phyloP scores from a whole-genome alignment of 169 alveolate genomes.

The Eimeria necatrix region DNA sequence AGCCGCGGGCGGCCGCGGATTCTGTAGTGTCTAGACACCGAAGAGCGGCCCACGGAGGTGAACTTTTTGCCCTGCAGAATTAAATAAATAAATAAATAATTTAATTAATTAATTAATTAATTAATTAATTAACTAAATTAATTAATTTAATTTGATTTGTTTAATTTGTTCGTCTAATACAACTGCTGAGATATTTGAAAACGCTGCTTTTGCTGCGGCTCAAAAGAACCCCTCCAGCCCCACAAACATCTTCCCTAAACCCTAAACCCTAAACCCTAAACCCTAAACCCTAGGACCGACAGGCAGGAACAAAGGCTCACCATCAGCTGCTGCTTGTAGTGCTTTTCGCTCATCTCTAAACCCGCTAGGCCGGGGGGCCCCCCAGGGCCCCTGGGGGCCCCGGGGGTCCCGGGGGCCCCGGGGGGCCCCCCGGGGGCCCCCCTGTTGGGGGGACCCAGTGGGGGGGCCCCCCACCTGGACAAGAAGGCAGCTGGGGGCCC shows the following conservation, averaged over 20 bases:
- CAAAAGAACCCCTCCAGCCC: too few species aligned
- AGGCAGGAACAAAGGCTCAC: background rate
- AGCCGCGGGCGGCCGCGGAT: slow-evolving; percentile 87
- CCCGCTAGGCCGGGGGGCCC: background rate
- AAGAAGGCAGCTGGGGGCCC: background rate
- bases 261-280: too few species aligned
- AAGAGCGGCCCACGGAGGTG: slow-evolving; percentile 86
- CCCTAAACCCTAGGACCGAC: too few species aligned
- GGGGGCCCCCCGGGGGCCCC: background rate
- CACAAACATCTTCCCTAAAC: too few species aligned
- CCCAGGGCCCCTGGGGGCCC: background rate
- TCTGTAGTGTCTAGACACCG: slow-evolving; percentile 87
- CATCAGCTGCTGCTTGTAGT: slow-evolving; percentile 49
- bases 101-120: too few species aligned
- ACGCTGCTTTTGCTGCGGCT: too few species aligned
- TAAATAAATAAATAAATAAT: too few species aligned
- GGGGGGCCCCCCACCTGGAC: background rate
- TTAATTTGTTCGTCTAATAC: too few species aligned
- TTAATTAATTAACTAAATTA: too few species aligned
- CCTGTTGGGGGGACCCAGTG: background rate
- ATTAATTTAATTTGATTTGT: too few species aligned
- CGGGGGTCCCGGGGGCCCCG: background rate
- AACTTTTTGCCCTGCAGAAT: slow-evolving; percentile 87
- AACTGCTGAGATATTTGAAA: too few species aligned
- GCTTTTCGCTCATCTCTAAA: slow-evolving; percentile 38